phyloP scores from a whole-genome alignment of 768 basidiomycete species.

The Cystofilobasidium ferigula region DNA sequence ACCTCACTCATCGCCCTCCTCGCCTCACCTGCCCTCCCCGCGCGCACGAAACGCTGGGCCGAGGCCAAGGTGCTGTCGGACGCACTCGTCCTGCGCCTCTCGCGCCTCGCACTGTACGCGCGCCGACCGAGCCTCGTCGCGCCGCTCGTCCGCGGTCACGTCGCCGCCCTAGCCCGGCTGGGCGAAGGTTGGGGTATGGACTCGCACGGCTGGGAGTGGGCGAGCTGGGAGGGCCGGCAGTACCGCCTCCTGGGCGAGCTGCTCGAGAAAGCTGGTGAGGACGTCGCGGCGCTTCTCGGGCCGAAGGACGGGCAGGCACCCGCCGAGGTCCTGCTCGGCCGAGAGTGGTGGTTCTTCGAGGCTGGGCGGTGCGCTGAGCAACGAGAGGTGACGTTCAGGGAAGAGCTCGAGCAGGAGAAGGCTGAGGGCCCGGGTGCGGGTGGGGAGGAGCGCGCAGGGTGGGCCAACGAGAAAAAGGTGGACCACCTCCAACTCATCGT shows the following conservation, averaged over 20 bases:
- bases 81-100: constrained; percentile 80
- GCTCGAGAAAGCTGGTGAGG: constrained; percentile 57
- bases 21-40: constrained; percentile 67
- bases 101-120: constrained; percentile 82
- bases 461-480: constrained; percentile 80
- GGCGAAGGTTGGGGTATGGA: constrained; percentile 87
- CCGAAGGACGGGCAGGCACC: constrained; percentile 8
- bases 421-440: constrained; percentile 22
- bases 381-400: constrained; percentile 56
- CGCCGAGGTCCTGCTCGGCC: background rate
- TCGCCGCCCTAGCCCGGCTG: constrained; percentile 73
- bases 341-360: constrained; percentile 83
- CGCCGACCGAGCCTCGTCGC: constrained; percentile 71
- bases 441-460: constrained; percentile 47
- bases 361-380: constrained; percentile 76
- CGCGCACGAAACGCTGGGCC: constrained; percentile 93
- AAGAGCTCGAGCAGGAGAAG: constrained; percentile 52
- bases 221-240: constrained; percentile 95
- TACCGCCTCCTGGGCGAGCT: constrained; percentile 81
- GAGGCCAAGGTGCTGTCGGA: constrained; percentile 96
- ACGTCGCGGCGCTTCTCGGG: constrained; percentile 30
- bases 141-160: constrained; percentile 71
- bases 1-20: constrained; percentile 71
- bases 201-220: constrained; percentile 91
- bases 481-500: constrained; percentile 72